These are phyloP conservation scores for Cryphonectria naterciae DNA, from an alignment of 2,329 filamentous ascomycete species.

Conservation along the genomic window DNA sequence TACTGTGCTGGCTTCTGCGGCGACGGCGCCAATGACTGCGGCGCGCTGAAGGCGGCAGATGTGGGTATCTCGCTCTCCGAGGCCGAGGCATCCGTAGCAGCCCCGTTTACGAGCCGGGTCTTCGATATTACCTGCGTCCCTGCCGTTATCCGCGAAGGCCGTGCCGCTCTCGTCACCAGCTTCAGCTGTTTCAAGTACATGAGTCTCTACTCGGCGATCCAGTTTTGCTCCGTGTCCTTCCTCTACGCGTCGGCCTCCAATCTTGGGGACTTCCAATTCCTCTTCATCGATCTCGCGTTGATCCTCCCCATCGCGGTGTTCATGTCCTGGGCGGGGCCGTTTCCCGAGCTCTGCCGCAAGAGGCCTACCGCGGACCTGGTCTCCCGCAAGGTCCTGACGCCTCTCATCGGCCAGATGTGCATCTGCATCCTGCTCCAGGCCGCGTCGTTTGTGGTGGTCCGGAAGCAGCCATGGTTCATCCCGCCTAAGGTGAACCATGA, in stretches of 20 bases:
- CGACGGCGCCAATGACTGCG: constrained; percentile 96
- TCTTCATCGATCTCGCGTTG: constrained; percentile 90
- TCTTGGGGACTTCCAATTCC: constrained; percentile 95
- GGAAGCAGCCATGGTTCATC: constrained; percentile 81
- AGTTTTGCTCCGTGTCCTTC: constrained; percentile 97
- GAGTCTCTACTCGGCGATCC: constrained; percentile 98
- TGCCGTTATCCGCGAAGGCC: constrained; percentile 89
- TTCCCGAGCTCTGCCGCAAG: constrained; percentile 76
- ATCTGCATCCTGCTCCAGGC: constrained; percentile 81
- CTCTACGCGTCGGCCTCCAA: constrained; percentile 93
- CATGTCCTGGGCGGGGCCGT: constrained; percentile 96
- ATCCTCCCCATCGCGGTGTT: constrained; percentile 97
- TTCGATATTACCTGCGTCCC: constrained; percentile 98
- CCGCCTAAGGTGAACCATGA: constrained; percentile 78
- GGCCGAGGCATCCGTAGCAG: constrained; percentile 96
- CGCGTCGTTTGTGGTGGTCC: constrained; percentile 73
- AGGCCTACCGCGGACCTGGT: constrained; percentile 91
- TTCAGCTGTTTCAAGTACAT: constrained; percentile 99
- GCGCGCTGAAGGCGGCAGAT: constrained; percentile 93
- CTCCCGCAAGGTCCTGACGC: constrained; percentile 87
- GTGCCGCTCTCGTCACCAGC: constrained; percentile 93
- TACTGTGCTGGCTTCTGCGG: constrained; percentile 97
- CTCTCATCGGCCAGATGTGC: constrained; percentile 84
- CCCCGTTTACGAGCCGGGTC: constrained; percentile 91
- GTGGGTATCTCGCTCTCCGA: constrained; percentile 97